phyloP scores from a whole-genome alignment of 108 stramenopile species.

The Cylindrotheca closterium region DNA sequence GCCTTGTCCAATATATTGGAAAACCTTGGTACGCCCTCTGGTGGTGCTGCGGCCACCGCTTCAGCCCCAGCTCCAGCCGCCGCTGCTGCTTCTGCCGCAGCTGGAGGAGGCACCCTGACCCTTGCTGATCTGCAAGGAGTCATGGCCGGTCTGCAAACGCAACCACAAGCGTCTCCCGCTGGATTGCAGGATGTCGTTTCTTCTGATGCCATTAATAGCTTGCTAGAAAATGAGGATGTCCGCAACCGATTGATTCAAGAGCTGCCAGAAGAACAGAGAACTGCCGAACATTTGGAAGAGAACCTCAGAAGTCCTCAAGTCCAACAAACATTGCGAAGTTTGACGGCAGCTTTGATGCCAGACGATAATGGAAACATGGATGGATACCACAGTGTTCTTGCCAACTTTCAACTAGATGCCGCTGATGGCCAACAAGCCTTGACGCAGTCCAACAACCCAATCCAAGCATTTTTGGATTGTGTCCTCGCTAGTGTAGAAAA shows the following conservation, averaged over 20 bases:
- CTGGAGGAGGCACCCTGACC: slow-evolving; percentile 46
- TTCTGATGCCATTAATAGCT: slow-evolving; percentile 35
- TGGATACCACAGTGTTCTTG: slow-evolving; percentile 71
- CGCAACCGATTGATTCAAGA: slow-evolving; percentile 54
- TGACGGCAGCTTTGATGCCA: slow-evolving; percentile 61
- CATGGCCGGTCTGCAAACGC: slow-evolving; percentile 63
- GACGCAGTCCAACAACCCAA: slow-evolving; percentile 44
- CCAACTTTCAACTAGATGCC: slow-evolving; percentile 77
- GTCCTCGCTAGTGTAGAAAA: slow-evolving; percentile 51
- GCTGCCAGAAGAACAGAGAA: slow-evolving; percentile 72
- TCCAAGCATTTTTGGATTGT: slow-evolving; percentile 78
- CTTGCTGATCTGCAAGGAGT: slow-evolving; percentile 77
- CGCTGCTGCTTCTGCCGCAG: slow-evolving; percentile 11
- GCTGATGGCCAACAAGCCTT: slow-evolving; percentile 55
- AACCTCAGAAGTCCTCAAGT: slow-evolving; percentile 75
- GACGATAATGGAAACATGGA: slow-evolving; percentile 55
- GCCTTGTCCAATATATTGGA: slow-evolving; percentile 79
- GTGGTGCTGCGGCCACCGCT: slow-evolving; percentile 25
- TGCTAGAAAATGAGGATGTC: slow-evolving; percentile 52
- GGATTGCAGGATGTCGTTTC: slow-evolving; percentile 64
- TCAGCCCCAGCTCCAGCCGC: slow-evolving; percentile 7
- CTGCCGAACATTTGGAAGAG: slow-evolving; percentile 54
- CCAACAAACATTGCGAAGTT: slow-evolving; percentile 62
- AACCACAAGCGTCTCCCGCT: slow-evolving; percentile 38
- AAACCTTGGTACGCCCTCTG: slow-evolving; percentile 81